phyloP scores from a whole-genome alignment of 805 yeast species.

The Sugiyamaella valdiviana region DNA sequence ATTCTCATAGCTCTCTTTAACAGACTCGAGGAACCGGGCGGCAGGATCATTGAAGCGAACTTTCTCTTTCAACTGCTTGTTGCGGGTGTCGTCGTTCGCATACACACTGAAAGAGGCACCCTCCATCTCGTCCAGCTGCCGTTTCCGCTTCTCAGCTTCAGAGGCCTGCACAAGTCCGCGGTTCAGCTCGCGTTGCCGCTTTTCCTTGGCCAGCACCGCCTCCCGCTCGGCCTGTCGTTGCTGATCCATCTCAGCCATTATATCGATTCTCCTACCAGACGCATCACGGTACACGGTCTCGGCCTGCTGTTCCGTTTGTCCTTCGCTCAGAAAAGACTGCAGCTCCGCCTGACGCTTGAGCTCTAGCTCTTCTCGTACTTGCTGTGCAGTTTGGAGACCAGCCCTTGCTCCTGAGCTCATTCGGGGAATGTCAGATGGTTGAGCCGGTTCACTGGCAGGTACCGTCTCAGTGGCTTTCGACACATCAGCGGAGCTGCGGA shows the following conservation, averaged over 20 bases:
- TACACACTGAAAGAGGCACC: constrained; percentile 20
- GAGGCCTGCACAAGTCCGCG: constrained; percentile 24
- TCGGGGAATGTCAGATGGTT: constrained; percentile 5
- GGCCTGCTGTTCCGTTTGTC: constrained; percentile 36
- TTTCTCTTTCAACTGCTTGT: constrained; percentile 30
- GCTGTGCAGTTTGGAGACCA: constrained; percentile 46
- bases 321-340: constrained; percentile 43
- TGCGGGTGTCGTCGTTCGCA: constrained; percentile 38
- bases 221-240: constrained; percentile 15
- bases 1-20: constrained; percentile 8
- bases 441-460: background rate
- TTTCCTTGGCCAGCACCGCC: constrained; percentile 25
- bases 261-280: constrained; percentile 48
- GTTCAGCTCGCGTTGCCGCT: constrained; percentile 16
- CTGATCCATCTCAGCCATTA: constrained; percentile 29
- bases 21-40: constrained; percentile 36
- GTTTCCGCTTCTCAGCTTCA: constrained; percentile 25
- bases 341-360: constrained; percentile 27
- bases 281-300: constrained; percentile 58
- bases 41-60: constrained; percentile 62
- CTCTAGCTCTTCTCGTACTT: constrained; percentile 36
- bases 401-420: constrained; percentile 21
- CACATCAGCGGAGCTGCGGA: no score
- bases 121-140: constrained; percentile 28
- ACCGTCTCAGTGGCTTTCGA: background rate